Conservation (phyloP, 169 alveolate species). For the Ichthyophthirius multifiliis region DNA sequence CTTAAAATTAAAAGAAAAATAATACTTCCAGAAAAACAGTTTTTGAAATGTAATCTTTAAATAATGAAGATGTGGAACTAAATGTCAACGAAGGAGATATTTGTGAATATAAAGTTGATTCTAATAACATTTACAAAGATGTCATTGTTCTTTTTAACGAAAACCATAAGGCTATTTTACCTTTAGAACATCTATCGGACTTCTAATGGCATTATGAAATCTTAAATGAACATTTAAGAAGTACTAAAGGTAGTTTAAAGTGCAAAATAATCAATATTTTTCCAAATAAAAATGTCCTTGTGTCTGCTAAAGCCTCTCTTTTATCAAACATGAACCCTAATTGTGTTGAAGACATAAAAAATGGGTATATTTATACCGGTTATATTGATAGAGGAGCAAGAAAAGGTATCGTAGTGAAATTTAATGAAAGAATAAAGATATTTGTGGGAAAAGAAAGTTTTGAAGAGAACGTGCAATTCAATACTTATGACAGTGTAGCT, state of each 20-base stretch:
- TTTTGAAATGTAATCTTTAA: not conserved
- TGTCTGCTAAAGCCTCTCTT: not conserved
- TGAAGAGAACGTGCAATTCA: not conserved
- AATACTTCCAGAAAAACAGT: not conserved
- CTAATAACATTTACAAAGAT: not conserved
- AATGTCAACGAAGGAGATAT: not conserved
- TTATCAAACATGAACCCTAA: not conserved
- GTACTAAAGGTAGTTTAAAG: not conserved
- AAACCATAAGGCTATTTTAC: constrained; percentile 1
- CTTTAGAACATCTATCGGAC: not conserved
- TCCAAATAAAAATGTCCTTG: not conserved
- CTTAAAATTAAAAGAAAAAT: not conserved
- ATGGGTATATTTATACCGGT: not conserved
- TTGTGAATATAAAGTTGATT: not conserved
- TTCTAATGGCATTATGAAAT: not conserved
- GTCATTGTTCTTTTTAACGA: not conserved
- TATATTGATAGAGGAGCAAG: not conserved
- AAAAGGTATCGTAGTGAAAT: constrained; percentile 7
- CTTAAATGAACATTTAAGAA: not conserved
- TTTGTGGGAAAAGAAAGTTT: not conserved
- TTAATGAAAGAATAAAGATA: not conserved
- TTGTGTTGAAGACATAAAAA: not conserved
- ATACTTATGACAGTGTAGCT: not conserved
- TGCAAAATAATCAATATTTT: not conserved
- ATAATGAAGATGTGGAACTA: not conserved